phyloP scores from a whole-genome alignment of 495 filamentous ascomycete genomes.

The Pseudotulostoma volvatum region DNA sequence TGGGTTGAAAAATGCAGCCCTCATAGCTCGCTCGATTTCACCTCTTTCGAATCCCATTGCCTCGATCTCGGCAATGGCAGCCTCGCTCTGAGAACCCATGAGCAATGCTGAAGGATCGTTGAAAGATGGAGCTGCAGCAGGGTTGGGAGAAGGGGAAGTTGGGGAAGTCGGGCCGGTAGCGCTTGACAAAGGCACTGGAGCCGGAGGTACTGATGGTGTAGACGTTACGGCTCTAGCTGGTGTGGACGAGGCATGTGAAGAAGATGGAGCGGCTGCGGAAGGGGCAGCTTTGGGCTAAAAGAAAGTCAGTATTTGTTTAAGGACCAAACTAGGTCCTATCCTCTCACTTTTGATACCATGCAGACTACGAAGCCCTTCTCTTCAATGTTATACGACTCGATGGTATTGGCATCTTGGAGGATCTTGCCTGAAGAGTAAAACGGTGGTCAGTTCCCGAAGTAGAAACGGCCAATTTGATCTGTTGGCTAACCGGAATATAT shows the following conservation, averaged over 20 bases:
- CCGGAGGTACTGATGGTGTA: slow-evolving; percentile 42
- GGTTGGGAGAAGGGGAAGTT: slow-evolving; percentile 52
- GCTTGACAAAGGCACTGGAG: slow-evolving; percentile 49
- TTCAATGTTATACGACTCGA: slow-evolving; percentile 92
- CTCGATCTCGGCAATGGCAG: slow-evolving; percentile 90
- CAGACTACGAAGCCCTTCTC: slow-evolving; percentile 99
- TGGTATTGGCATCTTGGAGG: slow-evolving; percentile 86
- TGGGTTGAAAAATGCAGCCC: slow-evolving; percentile 90
- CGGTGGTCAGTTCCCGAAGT: slow-evolving; percentile 3
- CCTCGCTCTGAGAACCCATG: slow-evolving; percentile 66
- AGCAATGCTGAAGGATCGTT: slow-evolving; percentile 66
- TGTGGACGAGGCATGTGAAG: slow-evolving; percentile 42
- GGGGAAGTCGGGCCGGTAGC: slow-evolving; percentile 42
- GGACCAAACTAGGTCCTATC: too few species aligned
- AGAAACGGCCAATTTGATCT: background rate
- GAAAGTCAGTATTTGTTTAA: slow-evolving; percentile 3
- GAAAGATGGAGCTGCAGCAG: slow-evolving; percentile 32
- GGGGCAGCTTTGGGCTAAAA: slow-evolving; percentile 53
- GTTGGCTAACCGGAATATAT: slow-evolving; percentile 78
- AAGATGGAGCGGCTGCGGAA: slow-evolving; percentile 32
- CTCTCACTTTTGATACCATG: slow-evolving; percentile 88
- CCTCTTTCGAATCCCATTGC: slow-evolving; percentile 81
- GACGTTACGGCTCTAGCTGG: slow-evolving; percentile 30
- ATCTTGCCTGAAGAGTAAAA: slow-evolving; percentile 66
- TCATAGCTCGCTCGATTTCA: slow-evolving; percentile 84